Evolutionary conservation across 441 rosid species (phyloP).

Genomic region (California macrophylla): DNA sequence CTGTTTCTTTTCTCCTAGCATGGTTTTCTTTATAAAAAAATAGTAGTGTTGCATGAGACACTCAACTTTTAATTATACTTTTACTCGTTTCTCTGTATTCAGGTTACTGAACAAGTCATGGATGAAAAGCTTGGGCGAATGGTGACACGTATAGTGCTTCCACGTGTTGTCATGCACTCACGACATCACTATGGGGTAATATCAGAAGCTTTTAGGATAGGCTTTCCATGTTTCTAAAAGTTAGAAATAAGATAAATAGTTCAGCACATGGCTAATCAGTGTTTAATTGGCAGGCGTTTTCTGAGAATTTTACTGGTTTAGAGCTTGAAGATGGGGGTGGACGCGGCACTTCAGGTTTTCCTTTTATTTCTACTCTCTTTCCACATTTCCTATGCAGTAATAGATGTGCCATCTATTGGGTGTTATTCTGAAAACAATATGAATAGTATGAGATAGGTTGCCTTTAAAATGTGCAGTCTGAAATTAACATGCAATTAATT

Average conservation of each 20-base stretch:
- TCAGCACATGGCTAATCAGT: constrained; percentile 15
- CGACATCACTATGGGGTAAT: constrained; percentile 91
- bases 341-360: constrained; percentile 88
- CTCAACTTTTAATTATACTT: not conserved
- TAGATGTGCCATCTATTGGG: not conserved
- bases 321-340: constrained; percentile 99
- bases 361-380: constrained; percentile 5
- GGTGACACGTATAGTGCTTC: constrained; percentile 93
- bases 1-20: not conserved
- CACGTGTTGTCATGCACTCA: constrained; percentile 89
- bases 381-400: not conserved
- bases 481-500: not conserved
- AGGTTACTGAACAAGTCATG: constrained; percentile 86
- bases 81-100: constrained; percentile 8
- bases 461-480: not conserved
- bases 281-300: constrained; percentile 59
- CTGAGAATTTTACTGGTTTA: constrained; percentile 86
- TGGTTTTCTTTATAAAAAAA: no score
- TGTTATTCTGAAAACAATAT: not conserved
- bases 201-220: not conserved
- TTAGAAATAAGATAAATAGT: constrained; percentile 6
- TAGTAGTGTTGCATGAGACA: not conserved
- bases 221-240: not conserved
- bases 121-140: constrained; percentile 88
- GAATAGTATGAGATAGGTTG: not conserved